Evolutionary conservation across 2,329 filamentous ascomycete genomes (phyloP).

Genomic region (Fusarium sp.): DNA sequence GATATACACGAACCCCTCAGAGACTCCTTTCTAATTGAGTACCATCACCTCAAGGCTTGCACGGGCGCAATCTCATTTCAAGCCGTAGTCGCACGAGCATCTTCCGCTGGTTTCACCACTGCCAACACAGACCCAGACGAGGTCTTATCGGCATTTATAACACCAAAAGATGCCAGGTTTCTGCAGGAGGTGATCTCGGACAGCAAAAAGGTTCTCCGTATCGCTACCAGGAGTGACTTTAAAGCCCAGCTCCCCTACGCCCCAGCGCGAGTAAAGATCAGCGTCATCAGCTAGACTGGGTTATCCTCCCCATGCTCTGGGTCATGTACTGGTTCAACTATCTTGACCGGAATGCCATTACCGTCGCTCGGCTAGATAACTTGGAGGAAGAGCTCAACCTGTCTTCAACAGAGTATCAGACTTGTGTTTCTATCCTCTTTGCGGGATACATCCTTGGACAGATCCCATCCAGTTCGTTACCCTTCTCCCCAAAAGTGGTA

Average conservation of each 20-base stretch:
- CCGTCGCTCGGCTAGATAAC: slow-evolving; percentile 53
- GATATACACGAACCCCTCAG: slow-evolving; percentile 16
- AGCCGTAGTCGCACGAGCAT: slow-evolving; percentile 35
- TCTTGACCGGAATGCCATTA: slow-evolving; percentile 61
- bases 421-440: slow-evolving; percentile 46
- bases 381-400: slow-evolving; percentile 47
- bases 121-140: slow-evolving; percentile 14
- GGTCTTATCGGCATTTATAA: slow-evolving; percentile 27
- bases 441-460: slow-evolving; percentile 60
- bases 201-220: slow-evolving; percentile 27
- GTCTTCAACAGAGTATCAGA: slow-evolving; percentile 43
- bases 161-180: slow-evolving; percentile 29
- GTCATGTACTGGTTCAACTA: slow-evolving; percentile 59
- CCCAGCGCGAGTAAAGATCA: slow-evolving; percentile 31
- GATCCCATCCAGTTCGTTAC: slow-evolving; percentile 47
- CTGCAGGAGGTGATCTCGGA: slow-evolving; percentile 36
- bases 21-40: slow-evolving; percentile 31
- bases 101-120: slow-evolving; percentile 11
- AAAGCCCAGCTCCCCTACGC: slow-evolving; percentile 28
- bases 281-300: slow-evolving; percentile 37
- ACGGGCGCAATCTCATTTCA: slow-evolving; percentile 37
- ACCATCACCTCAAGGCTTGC: slow-evolving; percentile 38
- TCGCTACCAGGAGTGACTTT: slow-evolving; percentile 31
- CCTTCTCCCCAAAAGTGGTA: neutral
- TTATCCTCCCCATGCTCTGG: slow-evolving; percentile 50